Evolutionary conservation across 805 yeast genomes (phyloP).

Genomic region (Tetrapisispora pingtungensis): DNA sequence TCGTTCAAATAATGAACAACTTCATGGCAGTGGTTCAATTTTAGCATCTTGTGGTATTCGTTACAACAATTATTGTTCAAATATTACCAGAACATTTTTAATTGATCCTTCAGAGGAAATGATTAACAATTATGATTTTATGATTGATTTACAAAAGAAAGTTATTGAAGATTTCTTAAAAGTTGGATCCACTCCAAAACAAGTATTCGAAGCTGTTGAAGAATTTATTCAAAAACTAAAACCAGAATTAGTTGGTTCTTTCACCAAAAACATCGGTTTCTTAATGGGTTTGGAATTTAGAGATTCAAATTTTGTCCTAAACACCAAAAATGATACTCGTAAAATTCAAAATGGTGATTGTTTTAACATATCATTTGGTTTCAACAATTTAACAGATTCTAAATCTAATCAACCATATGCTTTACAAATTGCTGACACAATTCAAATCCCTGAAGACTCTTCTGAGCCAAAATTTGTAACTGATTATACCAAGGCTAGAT

Average conservation of each 20-base stretch:
- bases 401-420: conserved; percentile 53
- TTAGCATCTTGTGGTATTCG: conserved; percentile 77
- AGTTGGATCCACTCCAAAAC: conserved; percentile 58
- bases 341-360: conserved; percentile 61
- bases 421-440: conserved; percentile 70
- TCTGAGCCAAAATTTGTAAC: conserved; percentile 60
- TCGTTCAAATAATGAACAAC: conserved; percentile 52
- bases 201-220: conserved; percentile 55
- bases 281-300: conserved; percentile 82
- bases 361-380: conserved; percentile 68
- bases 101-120: conserved; percentile 79
- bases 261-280: conserved; percentile 79
- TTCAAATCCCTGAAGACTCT: conserved; percentile 42
- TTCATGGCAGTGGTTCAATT: conserved; percentile 68
- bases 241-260: conserved; percentile 54
- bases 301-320: conserved; percentile 65
- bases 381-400: conserved; percentile 47
- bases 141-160: conserved; percentile 58
- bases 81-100: conserved; percentile 76
- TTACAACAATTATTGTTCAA: conserved; percentile 82
- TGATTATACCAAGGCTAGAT: conserved; percentile 56
- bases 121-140: conserved; percentile 68
- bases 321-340: conserved; percentile 56
- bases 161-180: conserved; percentile 47
- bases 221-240: conserved; percentile 48